These are phyloP conservation scores for Aspergillus brunneoviolaceus DNA, from an alignment of 2,329 filamentous ascomycete species.

Conservation along the genomic window DNA sequence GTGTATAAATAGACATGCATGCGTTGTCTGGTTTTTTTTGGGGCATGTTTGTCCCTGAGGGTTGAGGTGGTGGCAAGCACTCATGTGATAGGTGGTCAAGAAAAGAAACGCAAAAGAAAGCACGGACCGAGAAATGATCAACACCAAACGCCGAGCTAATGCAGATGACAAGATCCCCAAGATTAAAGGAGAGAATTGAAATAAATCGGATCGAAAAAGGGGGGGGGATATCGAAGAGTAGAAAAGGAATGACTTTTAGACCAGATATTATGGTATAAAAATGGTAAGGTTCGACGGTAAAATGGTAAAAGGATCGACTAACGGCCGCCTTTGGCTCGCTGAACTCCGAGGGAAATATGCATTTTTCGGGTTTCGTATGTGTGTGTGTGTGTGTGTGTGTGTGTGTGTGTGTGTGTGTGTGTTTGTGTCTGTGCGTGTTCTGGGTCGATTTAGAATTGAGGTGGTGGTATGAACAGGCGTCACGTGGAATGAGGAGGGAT, in stretches of 20 bases:
- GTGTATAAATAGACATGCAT: neutral
- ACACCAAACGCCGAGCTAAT: constrained; percentile 12
- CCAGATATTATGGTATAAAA: neutral
- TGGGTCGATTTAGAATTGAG: neutral
- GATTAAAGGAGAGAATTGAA: constrained; percentile 1
- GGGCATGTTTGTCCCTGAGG: neutral
- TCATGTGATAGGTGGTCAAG: neutral
- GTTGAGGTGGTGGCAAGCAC: neutral
- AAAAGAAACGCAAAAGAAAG: neutral
- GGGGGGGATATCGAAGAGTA: neutral
- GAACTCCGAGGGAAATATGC: constrained; percentile 8
- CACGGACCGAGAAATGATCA: neutral
- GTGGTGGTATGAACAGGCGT: neutral
- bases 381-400: neutral
- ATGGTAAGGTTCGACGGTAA: neutral
- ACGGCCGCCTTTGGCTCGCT: constrained; percentile 2
- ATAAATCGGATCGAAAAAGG: neutral
- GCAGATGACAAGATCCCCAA: neutral
- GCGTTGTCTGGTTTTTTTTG: neutral
- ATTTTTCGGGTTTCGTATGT: neutral
- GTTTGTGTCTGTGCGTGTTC: neutral
- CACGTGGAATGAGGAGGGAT: neutral
- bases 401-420: neutral
- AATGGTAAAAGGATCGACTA: constrained; percentile 3
- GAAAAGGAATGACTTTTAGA: constrained; percentile 6